Conservation (phyloP, 2,329 filamentous ascomycete species). For the Trichoderma pleuroti region DNA sequence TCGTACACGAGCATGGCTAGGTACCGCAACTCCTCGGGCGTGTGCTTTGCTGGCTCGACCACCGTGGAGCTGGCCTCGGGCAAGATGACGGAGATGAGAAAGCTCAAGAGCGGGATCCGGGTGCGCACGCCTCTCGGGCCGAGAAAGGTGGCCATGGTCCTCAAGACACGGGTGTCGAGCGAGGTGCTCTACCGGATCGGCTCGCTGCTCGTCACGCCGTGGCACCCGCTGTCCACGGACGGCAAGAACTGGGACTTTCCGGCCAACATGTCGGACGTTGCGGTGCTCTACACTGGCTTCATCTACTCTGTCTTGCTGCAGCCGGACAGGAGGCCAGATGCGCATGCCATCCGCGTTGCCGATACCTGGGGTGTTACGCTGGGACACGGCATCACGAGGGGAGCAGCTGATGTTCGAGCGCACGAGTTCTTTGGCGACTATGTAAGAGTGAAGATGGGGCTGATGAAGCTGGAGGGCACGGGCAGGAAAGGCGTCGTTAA, state of each 20-base stretch:
- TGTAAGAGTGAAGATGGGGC: conserved; percentile 36
- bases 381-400: conserved; percentile 50
- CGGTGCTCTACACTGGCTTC: conserved; percentile 44
- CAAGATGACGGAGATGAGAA: conserved; percentile 37
- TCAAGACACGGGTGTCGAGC: conserved; percentile 45
- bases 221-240: conserved; percentile 52
- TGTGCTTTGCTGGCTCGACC: conserved; percentile 53
- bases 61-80: conserved; percentile 44
- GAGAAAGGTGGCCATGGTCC: conserved; percentile 47
- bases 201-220: conserved; percentile 52
- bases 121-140: conserved; percentile 51
- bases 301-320: conserved; percentile 58
- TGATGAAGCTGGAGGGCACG: conserved; percentile 28
- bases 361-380: conserved; percentile 54
- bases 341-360: conserved; percentile 49
- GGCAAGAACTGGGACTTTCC: conserved; percentile 47
- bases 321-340: conserved; percentile 39
- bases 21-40: conserved; percentile 41
- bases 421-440: conserved; percentile 57
- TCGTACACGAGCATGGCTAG: conserved; percentile 35
- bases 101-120: conserved; percentile 43
- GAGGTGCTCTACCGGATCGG: conserved; percentile 45
- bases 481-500: conserved; percentile 37
- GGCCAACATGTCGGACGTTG: conserved; percentile 31
- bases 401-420: conserved; percentile 36